Conservation (phyloP, 148 eudicot genomes). For the Fagopyrum esculentum region DNA sequence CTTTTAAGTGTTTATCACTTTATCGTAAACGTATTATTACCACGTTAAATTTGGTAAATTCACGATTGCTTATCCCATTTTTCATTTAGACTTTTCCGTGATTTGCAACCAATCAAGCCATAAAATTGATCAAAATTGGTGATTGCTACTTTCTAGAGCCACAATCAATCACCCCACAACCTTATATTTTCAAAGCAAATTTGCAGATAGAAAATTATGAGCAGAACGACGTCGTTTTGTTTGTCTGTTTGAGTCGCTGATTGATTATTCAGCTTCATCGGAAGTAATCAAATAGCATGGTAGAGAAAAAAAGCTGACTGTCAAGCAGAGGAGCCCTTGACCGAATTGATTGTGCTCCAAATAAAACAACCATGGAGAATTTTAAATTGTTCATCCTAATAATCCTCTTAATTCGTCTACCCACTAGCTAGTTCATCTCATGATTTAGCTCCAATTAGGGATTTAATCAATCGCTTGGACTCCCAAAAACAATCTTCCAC, state of each 20-base stretch:
- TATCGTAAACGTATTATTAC: too few species aligned
- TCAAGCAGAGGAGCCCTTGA: not conserved
- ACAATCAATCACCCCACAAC: too few species aligned
- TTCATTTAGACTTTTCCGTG: too few species aligned
- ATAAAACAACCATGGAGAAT: not conserved
- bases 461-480: conserved; percentile 40
- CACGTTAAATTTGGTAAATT: too few species aligned
- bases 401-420: conserved; percentile 20
- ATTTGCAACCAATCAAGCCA: too few species aligned
- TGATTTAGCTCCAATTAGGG: conserved; percentile 33
- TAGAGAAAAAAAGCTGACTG: not conserved
- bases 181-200: too few species aligned
- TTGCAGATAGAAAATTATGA: too few species aligned
- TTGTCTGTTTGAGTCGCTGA: not conserved
- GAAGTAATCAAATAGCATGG: too few species aligned
- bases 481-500: conserved; percentile 36
- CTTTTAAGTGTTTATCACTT: too few species aligned
- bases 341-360: not conserved
- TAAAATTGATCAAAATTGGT: too few species aligned
- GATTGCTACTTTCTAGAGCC: too few species aligned
- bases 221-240: not conserved
- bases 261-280: not conserved
- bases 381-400: conserved; percentile 17
- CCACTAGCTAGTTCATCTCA: conserved; percentile 19
- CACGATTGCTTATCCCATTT: too few species aligned